These are phyloP conservation scores for Ganoderma resinaceum DNA, from an alignment of 1,284 basidiomycete species.

Conservation along the genomic window DNA sequence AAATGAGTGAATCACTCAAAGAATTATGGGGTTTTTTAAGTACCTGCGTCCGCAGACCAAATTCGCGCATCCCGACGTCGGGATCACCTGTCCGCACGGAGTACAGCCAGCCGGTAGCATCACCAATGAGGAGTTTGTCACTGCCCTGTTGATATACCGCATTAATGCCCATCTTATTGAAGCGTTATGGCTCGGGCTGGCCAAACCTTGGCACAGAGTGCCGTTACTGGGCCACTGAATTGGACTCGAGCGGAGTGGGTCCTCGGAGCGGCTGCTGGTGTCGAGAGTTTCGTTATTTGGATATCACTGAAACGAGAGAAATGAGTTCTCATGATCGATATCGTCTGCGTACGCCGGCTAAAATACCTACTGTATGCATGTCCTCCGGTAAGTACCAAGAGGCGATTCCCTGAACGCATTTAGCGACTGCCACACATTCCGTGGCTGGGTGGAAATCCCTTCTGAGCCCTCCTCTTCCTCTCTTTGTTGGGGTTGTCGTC, in stretches of 20 bases:
- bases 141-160: neutral
- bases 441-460: neutral
- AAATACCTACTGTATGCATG: conserved; percentile 22
- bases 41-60: conserved; percentile 35
- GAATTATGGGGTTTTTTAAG: neutral
- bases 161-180: neutral
- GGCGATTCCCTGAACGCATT: conserved; percentile 13
- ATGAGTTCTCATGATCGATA: neutral
- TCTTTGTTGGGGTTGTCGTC: conserved; percentile 3
- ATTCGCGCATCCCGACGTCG: conserved; percentile 23
- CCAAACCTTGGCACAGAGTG: conserved; percentile 23
- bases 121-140: conserved; percentile 29
- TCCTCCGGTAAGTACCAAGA: conserved; percentile 5
- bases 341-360: too few relatives aligned
- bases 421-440: conserved; percentile 13
- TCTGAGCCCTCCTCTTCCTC: neutral
- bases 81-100: conserved; percentile 27
- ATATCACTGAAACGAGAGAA: conserved; percentile 12
- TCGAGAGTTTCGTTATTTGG: conserved; percentile 11
- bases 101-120: conserved; percentile 37
- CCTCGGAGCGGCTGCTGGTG: neutral
- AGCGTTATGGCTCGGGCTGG: neutral
- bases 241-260: conserved; percentile 19
- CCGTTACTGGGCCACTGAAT: conserved; percentile 18
- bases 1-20: neutral